A percentile compares a stretch with the other conserved stretches of the same genome.
phyloP scores from a whole-genome alignment of 2,329 filamentous ascomycete genomes.

The Sporothrix dimorphospora region DNA sequence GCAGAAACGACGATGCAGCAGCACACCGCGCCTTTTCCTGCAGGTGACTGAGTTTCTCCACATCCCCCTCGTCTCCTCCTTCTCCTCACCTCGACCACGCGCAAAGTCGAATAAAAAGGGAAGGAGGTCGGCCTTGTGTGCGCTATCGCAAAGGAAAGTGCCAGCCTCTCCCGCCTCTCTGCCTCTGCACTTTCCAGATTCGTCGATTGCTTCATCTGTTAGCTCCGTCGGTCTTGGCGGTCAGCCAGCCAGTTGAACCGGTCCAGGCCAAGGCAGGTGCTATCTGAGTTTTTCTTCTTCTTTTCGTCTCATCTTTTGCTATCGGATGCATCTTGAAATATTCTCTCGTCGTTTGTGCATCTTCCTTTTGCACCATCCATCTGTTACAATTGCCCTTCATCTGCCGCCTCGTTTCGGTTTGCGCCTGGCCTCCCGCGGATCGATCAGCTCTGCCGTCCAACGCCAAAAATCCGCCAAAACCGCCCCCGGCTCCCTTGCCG shows the following conservation, averaged over 20 bases:
- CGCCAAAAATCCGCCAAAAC: not conserved
- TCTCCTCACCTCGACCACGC: not conserved
- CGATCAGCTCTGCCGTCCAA: not conserved
- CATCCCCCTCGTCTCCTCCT: not conserved
- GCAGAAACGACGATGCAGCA: not conserved
- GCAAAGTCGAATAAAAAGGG: not conserved
- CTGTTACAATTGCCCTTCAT: not conserved
- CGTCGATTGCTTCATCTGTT: constrained; percentile 12
- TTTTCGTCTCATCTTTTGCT: not conserved
- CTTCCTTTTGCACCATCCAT: not conserved
- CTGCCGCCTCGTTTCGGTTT: not conserved
- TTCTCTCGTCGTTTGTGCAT: not conserved
- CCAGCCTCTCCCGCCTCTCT: not conserved
- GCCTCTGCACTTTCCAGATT: constrained; percentile 19
- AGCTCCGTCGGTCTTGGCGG: constrained; percentile 1
- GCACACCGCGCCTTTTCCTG: not conserved
- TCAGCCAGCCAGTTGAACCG: not conserved
- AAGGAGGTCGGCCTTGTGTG: constrained; percentile 1
- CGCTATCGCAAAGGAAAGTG: constrained; percentile 2
- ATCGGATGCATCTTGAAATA: not conserved
- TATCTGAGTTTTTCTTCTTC: not conserved
- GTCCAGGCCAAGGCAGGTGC: not conserved
- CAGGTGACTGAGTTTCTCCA: constrained; percentile 10
- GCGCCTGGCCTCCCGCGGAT: not conserved
- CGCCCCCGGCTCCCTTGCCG: constrained; percentile 7